Percentiles rank a stretch among this genome's conserved stretches.
Evolutionary conservation across 495 filamentous ascomycete species (phyloP).

Genomic region (Acidomyces sp.): DNA sequence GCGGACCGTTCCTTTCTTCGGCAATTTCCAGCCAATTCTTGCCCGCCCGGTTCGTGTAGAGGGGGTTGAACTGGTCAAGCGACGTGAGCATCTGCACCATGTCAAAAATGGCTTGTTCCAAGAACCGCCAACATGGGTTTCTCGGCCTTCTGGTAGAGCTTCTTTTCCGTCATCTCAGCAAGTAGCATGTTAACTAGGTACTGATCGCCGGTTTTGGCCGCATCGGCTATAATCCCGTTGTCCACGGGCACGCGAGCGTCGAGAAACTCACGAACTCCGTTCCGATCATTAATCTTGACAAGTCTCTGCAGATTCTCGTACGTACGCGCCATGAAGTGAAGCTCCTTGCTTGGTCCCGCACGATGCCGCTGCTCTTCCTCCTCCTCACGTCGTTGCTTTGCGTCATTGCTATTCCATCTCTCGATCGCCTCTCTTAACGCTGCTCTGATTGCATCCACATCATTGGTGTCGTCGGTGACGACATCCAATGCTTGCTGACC

Average conservation of each 20-base stretch:
- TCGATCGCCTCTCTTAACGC: conserved; percentile 36
- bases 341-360: conserved; percentile 37
- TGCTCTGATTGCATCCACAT: conserved; percentile 48
- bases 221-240: conserved; percentile 72
- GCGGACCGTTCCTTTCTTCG: conserved; percentile 62
- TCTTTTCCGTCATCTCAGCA: conserved; percentile 69
- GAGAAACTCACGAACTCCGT: conserved; percentile 64
- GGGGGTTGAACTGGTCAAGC: conserved; percentile 66
- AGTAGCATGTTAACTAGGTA: conserved; percentile 74
- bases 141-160: conserved; percentile 39
- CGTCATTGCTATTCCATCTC: conserved; percentile 27
- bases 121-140: conserved; percentile 93
- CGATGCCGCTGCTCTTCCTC: conserved; percentile 34
- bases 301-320: conserved; percentile 65
- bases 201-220: conserved; percentile 83
- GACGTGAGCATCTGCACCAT: conserved; percentile 69
- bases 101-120: conserved; percentile 70
- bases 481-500: conserved; percentile 80
- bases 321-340: conserved; percentile 26
- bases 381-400: conserved; percentile 22
- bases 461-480: conserved; percentile 37
- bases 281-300: conserved; percentile 69
- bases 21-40: conserved; percentile 77
- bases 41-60: conserved; percentile 45
- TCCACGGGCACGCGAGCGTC: conserved; percentile 66